Evolutionary conservation across 352 stramenopile genomes (phyloP).

Genomic region (Globisporangium orthogonon): DNA sequence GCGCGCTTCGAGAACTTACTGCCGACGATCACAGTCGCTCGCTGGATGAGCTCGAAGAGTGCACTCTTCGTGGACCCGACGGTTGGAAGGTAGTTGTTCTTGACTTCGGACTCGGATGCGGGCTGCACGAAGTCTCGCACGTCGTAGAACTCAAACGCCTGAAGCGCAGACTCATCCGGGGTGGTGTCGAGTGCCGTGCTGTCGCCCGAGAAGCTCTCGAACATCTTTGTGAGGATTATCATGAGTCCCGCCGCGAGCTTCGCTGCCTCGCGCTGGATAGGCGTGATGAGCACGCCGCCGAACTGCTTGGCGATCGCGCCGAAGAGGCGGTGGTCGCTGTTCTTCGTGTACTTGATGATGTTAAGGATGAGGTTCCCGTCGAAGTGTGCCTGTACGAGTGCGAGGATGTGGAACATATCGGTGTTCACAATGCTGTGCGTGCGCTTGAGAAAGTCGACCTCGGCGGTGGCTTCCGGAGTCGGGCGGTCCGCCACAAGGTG

Average conservation of each 20-base stretch:
- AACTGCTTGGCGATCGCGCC: constrained; percentile 55
- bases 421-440: constrained; percentile 38
- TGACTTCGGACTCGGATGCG: constrained; percentile 25
- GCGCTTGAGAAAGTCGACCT: constrained; percentile 36
- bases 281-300: constrained; percentile 53
- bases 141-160: constrained; percentile 55
- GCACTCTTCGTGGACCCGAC: constrained; percentile 39
- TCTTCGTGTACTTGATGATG: constrained; percentile 57
- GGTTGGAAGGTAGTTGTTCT: constrained; percentile 17
- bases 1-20: constrained; percentile 52
- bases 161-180: constrained; percentile 9
- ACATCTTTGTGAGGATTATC: constrained; percentile 54
- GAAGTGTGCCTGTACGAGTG: constrained; percentile 41
- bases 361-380: constrained; percentile 47
- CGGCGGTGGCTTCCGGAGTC: constrained; percentile 30
- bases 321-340: constrained; percentile 45
- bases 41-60: constrained; percentile 57
- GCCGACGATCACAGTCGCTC: constrained; percentile 48
- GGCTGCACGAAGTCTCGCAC: constrained; percentile 24
- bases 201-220: constrained; percentile 14
- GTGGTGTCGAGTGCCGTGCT: neutral
- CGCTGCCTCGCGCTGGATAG: constrained; percentile 20
- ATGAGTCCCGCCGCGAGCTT: constrained; percentile 43
- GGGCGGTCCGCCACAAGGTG: constrained; percentile 31
- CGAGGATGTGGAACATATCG: constrained; percentile 49